Evolutionary conservation across 176 grass and related monocot species (phyloP).

Genomic region (Carex myosuroides): DNA sequence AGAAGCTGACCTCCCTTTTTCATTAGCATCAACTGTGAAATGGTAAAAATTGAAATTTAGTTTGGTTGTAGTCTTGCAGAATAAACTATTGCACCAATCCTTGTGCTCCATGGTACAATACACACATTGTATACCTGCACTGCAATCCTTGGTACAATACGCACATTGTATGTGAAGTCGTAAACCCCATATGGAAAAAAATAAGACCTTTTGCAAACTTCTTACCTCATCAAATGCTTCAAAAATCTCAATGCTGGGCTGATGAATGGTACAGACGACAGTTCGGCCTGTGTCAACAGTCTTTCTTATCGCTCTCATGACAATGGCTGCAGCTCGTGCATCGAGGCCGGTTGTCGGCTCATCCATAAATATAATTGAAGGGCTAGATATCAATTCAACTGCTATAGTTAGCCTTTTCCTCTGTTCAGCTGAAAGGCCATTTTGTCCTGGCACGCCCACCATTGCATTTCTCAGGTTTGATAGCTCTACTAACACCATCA

Average conservation of each 20-base stretch:
- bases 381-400: constrained; percentile 80
- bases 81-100: background rate
- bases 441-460: constrained; percentile 56
- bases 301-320: constrained; percentile 86
- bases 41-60: constrained; percentile 11
- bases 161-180: background rate
- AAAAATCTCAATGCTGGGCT: constrained; percentile 89
- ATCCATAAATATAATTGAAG: constrained; percentile 95
- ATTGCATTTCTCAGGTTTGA: constrained; percentile 63
- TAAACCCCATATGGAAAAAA: background rate
- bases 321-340: constrained; percentile 86
- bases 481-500: constrained; percentile 85
- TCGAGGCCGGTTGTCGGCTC: constrained; percentile 84
- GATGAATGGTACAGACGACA: constrained; percentile 94
- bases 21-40: constrained; percentile 80
- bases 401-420: constrained; percentile 87
- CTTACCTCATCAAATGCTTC: constrained; percentile 97
- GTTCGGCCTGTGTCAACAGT: constrained; percentile 91
- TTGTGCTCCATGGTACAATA: background rate
- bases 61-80: background rate
- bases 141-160: background rate
- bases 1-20: constrained; percentile 85
- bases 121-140: background rate
- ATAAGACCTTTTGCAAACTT: background rate
- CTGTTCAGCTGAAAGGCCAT: constrained; percentile 76